phyloP scores from a whole-genome alignment of 495 filamentous ascomycete species.

The Lasiosphaeria miniovina region DNA sequence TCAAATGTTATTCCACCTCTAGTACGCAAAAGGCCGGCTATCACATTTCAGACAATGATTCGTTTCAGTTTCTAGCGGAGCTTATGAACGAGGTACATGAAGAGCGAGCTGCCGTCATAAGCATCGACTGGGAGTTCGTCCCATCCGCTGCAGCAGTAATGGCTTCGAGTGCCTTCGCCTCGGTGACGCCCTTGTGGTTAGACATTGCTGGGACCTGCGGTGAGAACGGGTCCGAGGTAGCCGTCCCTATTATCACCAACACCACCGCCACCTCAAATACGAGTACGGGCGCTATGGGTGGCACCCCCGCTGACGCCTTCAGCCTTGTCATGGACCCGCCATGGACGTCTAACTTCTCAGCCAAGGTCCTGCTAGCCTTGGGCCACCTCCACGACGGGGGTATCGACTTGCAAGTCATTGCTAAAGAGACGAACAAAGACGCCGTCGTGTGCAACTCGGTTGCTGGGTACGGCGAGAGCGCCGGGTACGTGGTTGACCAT shows the following conservation, averaged over 20 bases:
- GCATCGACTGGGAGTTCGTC: slow-evolving; percentile 30
- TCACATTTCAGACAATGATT: slow-evolving; percentile 13
- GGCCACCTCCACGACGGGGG: slow-evolving; percentile 25
- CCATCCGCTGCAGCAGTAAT: neutral
- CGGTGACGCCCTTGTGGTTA: slow-evolving; percentile 25
- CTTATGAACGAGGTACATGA: slow-evolving; percentile 26
- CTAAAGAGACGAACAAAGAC: slow-evolving; percentile 9
- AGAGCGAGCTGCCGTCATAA: slow-evolving; percentile 20
- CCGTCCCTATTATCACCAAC: slow-evolving; percentile 9
- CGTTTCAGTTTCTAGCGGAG: slow-evolving; percentile 17
- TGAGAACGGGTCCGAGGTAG: slow-evolving; percentile 8
- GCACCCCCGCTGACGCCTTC: slow-evolving; percentile 3
- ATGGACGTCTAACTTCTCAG: slow-evolving; percentile 20
- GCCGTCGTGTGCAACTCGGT: slow-evolving; percentile 13
- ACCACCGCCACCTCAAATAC: neutral
- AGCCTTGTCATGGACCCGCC: slow-evolving; percentile 18
- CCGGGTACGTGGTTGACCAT: slow-evolving; percentile 9
- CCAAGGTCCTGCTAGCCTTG: slow-evolving; percentile 11
- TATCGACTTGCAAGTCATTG: slow-evolving; percentile 4
- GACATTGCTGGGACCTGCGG: slow-evolving; percentile 26
- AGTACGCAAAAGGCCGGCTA: slow-evolving; percentile 29
- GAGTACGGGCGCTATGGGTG: neutral
- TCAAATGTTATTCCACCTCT: neutral
- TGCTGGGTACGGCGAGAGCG: slow-evolving; percentile 22
- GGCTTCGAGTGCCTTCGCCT: slow-evolving; percentile 12